Base-by-base conservation (phyloP, 2,329 filamentous ascomycete species). In the Pseudocercospora crystallina region DNA sequence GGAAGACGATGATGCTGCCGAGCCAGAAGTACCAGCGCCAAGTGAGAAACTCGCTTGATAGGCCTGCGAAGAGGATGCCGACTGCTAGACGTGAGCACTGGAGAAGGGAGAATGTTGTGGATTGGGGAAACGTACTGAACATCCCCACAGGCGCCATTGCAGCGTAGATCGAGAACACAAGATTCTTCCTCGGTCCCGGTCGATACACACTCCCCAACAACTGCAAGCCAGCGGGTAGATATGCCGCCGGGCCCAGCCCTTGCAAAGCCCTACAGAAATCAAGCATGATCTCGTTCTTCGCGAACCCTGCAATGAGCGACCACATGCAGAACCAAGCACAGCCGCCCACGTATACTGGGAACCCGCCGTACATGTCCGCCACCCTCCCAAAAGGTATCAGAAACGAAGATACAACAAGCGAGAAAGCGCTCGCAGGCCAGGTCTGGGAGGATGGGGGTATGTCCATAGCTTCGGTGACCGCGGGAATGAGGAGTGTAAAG, bases 1-100 rank as follows among this genome's bases (percentile, higher is more conserved):
- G 66, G 1, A 70, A 71, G 1, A 73, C 66, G 0, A 84, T 64
- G 15, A 82, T 75, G 0, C 79, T 74, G 0, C 84, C 84, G 45
- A 87, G 78, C 71, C 78, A 88, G 65, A 87, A 88, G 65, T 84
- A 88, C 80, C 82, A 86, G 3, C 78, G 67, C 83, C 84, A 88
- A 0, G 66, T 71, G 1, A 80, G 68, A 49, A 78, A 80, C 52
- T 79, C 68, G 2, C 71, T 79, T 2, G 79, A 72, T 1, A 87
- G 47, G 1, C 84, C 85, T 0, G 83, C 83, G 44, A 86, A 75
- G 61, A 87, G 80, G 52, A 87, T 84, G 5, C 85, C 85, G 17
- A 74, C 56, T 44, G 8, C 12, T 4, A 8, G 7, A n/a, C 9
- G 36, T 47, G 26, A 47, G 44, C 30, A 40, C 4, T 11, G 8